These are phyloP conservation scores for Lithohypha guttulata DNA, from an alignment of 2,329 filamentous ascomycete species.

Conservation along the genomic window DNA sequence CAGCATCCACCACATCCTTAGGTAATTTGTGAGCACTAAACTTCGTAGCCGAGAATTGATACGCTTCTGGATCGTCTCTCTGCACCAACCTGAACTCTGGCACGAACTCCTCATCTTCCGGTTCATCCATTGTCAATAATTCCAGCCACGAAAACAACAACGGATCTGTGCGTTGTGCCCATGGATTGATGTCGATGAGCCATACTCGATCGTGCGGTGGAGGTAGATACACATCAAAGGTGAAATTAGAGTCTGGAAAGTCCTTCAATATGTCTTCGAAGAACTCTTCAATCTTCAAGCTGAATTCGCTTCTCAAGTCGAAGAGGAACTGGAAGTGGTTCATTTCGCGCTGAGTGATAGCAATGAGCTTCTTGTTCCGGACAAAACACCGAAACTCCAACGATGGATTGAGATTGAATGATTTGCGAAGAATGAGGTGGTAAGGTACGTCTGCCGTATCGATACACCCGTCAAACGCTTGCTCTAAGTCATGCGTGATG, in stretches of 20 bases:
- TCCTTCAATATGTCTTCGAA: constrained; percentile 59
- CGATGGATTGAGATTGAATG: constrained; percentile 76
- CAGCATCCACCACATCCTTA: constrained; percentile 73
- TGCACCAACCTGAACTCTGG: constrained; percentile 76
- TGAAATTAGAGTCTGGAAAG: constrained; percentile 69
- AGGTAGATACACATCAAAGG: constrained; percentile 88
- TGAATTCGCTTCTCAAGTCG: constrained; percentile 54
- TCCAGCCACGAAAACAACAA: constrained; percentile 85
- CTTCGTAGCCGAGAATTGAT: constrained; percentile 71
- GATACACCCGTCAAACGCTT: constrained; percentile 72
- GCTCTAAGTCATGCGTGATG: constrained; percentile 83
- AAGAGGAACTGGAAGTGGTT: constrained; percentile 82
- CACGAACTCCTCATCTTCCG: constrained; percentile 41
- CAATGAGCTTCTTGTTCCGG: constrained; percentile 66
- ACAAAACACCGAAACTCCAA: constrained; percentile 96
- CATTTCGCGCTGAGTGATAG: constrained; percentile 76
- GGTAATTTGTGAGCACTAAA: constrained; percentile 95
- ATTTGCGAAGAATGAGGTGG: constrained; percentile 75
- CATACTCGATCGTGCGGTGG: constrained; percentile 62
- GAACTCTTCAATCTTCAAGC: constrained; percentile 60
- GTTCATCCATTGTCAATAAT: constrained; percentile 55
- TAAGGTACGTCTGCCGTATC: constrained; percentile 49
- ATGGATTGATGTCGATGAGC: constrained; percentile 90
- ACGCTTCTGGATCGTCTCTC: constrained; percentile 77
- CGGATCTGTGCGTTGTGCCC: constrained; percentile 80